These are phyloP conservation scores for Lizonia empirigonia DNA, from an alignment of 2,329 filamentous ascomycete genomes.

Conservation along the genomic window DNA sequence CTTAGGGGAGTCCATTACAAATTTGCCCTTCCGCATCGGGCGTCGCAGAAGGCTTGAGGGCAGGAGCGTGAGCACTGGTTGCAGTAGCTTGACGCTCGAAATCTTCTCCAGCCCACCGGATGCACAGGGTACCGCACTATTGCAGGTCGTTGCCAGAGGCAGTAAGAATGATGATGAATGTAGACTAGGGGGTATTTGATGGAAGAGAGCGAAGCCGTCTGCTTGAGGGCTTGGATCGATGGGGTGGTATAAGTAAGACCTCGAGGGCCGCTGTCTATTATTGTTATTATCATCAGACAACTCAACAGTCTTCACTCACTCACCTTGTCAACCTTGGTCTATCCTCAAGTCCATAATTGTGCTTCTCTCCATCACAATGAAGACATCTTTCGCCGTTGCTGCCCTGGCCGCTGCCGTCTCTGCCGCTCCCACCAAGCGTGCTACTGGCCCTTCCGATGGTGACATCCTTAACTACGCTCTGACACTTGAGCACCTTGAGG, in stretches of 20 bases:
- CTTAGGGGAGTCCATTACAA: not conserved
- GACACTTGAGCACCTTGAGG: slow-evolving; percentile 58
- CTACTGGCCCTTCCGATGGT: slow-evolving; percentile 27
- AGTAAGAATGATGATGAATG: slow-evolving; percentile 10
- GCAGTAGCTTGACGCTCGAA: not conserved
- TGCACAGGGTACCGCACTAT: slow-evolving; percentile 3
- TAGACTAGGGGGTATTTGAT: not conserved
- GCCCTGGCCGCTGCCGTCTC: slow-evolving; percentile 14
- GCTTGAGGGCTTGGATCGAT: not conserved
- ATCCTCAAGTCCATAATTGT: slow-evolving; percentile 9
- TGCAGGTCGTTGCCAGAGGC: slow-evolving; percentile 4
- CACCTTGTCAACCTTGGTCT: slow-evolving; percentile 12
- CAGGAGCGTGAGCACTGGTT: not conserved
- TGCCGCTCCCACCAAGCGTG: slow-evolving; percentile 36
- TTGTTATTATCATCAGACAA: not conserved
- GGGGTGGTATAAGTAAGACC: slow-evolving; percentile 14
- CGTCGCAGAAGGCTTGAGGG: not conserved
- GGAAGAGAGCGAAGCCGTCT: not conserved
- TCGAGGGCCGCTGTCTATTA: not conserved
- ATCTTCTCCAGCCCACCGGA: slow-evolving; percentile 2
- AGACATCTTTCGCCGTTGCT: slow-evolving; percentile 11
- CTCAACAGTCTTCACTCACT: slow-evolving; percentile 1
- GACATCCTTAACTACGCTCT: slow-evolving; percentile 53
- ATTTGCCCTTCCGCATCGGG: slow-evolving; percentile 2
- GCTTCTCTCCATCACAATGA: slow-evolving; percentile 7